These are phyloP conservation scores for Phragmites australis DNA, from an alignment of 176 grass and related monocot genomes.

Conservation along the genomic window DNA sequence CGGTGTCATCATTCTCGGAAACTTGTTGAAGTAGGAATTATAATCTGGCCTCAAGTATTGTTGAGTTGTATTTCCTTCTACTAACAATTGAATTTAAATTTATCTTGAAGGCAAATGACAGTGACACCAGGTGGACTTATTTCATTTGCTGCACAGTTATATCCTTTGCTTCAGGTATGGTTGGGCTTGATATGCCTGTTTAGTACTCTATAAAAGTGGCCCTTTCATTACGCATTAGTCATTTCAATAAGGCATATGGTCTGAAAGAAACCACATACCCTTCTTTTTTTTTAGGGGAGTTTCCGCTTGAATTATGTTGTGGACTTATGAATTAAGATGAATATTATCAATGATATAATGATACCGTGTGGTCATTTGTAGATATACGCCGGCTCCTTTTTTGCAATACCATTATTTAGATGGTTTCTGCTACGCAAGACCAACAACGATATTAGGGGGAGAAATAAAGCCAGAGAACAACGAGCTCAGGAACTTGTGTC, in stretches of 20 bases:
- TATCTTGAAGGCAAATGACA: constrained; percentile 72
- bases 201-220: constrained; percentile 12
- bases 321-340: neutral
- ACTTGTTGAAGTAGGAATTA: constrained; percentile 77
- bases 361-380: constrained; percentile 42
- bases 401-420: constrained; percentile 82
- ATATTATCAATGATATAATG: constrained; percentile 36
- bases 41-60: constrained; percentile 29
- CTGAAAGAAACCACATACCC: constrained; percentile 25
- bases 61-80: constrained; percentile 24
- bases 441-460: constrained; percentile 69
- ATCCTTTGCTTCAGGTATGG: constrained; percentile 87
- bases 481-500: constrained; percentile 60
- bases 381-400: constrained; percentile 94
- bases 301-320: neutral
- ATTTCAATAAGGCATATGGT: neutral
- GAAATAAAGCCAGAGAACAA: constrained; percentile 77
- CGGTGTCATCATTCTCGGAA: constrained; percentile 82
- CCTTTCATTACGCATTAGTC: neutral
- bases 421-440: constrained; percentile 74
- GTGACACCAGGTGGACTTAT: constrained; percentile 70
- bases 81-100: constrained; percentile 42
- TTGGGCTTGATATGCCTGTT: constrained; percentile 17
- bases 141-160: constrained; percentile 73
- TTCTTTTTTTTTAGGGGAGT: constrained; percentile 22